Evolutionary conservation across 2,329 filamentous ascomycete genomes (phyloP).

Genomic region (Curvularia verruculosa): DNA sequence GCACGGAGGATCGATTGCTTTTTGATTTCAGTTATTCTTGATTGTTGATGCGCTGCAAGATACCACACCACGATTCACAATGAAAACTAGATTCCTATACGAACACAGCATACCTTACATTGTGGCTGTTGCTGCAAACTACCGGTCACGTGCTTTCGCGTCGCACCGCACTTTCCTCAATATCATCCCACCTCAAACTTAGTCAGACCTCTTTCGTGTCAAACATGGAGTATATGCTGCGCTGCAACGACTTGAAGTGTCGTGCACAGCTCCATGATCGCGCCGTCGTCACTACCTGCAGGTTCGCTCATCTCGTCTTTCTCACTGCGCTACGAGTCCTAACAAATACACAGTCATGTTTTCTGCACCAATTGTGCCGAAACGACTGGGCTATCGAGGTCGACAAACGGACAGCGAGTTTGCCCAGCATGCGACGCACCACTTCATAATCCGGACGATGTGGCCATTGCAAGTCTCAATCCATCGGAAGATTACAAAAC

Average conservation of each 20-base stretch:
- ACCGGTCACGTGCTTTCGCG: slow-evolving; percentile 17
- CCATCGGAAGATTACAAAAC: slow-evolving; percentile 91
- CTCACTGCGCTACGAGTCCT: slow-evolving; percentile 18
- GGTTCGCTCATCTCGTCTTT: slow-evolving; percentile 57
- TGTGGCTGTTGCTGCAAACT: slow-evolving; percentile 23
- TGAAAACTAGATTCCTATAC: slow-evolving; percentile 5
- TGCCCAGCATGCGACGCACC: slow-evolving; percentile 79
- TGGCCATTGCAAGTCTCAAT: slow-evolving; percentile 71
- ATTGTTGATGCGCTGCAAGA: slow-evolving; percentile 28
- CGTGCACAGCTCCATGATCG: slow-evolving; percentile 69
- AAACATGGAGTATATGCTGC: slow-evolving; percentile 73
- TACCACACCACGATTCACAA: slow-evolving; percentile 27
- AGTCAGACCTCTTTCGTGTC: slow-evolving; percentile 1
- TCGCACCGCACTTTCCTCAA: slow-evolving; percentile 10
- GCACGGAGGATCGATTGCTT: not conserved
- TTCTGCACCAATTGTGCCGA: slow-evolving; percentile 81
- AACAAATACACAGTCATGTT: slow-evolving; percentile 67
- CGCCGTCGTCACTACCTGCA: slow-evolving; percentile 89
- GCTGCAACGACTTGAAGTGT: slow-evolving; percentile 83
- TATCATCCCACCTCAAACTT: not conserved
- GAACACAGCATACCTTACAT: not conserved
- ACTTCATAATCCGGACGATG: slow-evolving; percentile 76
- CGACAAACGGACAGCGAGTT: slow-evolving; percentile 58
- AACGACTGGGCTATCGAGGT: slow-evolving; percentile 64
- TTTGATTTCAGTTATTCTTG: not conserved